phyloP scores from a whole-genome alignment of 2,329 filamentous ascomycete genomes.

The Pseudocercospora macadamiae region DNA sequence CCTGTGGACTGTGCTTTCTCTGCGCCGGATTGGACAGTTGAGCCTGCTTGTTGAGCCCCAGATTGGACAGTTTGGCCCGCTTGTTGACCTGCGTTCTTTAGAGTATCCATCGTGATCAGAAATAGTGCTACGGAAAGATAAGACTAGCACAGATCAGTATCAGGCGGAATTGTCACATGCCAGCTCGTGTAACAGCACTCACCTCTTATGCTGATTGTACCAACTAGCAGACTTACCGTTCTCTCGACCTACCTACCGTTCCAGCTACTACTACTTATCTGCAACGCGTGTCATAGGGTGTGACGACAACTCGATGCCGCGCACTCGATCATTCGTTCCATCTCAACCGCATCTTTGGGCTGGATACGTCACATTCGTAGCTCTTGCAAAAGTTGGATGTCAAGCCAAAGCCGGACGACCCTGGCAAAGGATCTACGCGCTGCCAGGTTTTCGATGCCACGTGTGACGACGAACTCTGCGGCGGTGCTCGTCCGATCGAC shows the following conservation, averaged over 20 bases:
- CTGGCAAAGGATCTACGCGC: neutral
- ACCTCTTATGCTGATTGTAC: neutral
- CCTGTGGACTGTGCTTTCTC: constrained; percentile 24
- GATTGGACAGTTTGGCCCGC: constrained; percentile 18
- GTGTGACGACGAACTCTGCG: neutral
- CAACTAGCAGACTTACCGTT: neutral
- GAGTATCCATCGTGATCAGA: constrained; percentile 15
- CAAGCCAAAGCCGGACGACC: neutral
- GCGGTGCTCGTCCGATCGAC: neutral
- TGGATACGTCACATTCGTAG: neutral
- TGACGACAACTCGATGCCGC: neutral
- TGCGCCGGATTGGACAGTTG: constrained; percentile 14
- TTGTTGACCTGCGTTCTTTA: constrained; percentile 22
- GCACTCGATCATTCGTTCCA: neutral
- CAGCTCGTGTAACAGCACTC: neutral
- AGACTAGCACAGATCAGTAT: neutral
- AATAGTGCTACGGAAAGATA: neutral
- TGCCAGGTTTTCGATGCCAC: neutral
- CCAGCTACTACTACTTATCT: constrained; percentile 4
- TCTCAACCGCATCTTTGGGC: neutral
- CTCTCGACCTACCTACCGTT: no score
- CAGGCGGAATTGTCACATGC: neutral
- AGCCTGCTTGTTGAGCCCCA: constrained; percentile 11
- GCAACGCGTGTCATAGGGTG: neutral
- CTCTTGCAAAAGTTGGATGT: neutral